Percentiles rank a stretch among this genome's conserved stretches.
Evolutionary conservation across 768 basidiomycete genomes (phyloP).

Genomic region (Fomitopsis serialis): DNA sequence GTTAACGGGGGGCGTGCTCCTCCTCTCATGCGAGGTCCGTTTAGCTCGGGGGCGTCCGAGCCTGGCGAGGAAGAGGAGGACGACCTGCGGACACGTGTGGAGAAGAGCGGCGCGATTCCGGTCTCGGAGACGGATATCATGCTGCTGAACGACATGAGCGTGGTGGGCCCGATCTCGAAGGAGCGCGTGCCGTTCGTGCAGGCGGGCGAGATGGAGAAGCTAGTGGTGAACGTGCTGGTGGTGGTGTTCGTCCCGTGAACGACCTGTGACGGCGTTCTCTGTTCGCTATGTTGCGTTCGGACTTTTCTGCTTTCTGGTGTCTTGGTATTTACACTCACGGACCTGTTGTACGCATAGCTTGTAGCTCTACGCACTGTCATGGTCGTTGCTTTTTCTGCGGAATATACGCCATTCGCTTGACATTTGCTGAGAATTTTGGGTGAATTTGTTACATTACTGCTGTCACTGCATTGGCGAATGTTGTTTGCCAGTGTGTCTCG

Average conservation of each 20-base stretch:
- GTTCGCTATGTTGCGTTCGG: background rate
- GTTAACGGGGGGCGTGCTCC: constrained; percentile 21
- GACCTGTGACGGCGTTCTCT: background rate
- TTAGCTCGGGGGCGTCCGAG: constrained; percentile 37
- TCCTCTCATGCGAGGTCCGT: constrained; percentile 40
- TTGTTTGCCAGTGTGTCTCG: no score
- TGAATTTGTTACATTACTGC: no score
- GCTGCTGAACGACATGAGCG: constrained; percentile 47
- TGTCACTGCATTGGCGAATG: no score
- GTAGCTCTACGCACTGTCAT: background rate
- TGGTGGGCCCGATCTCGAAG: constrained; percentile 44
- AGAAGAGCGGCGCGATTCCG: constrained; percentile 63
- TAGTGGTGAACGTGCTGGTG: constrained; percentile 71
- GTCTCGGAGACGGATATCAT: constrained; percentile 59
- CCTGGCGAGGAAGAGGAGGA: constrained; percentile 33
- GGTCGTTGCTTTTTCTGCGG: background rate
- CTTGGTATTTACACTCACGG: background rate
- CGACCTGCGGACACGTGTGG: constrained; percentile 47
- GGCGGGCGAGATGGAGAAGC: constrained; percentile 60
- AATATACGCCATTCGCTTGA: background rate
- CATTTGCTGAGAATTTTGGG: no score
- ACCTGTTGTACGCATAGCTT: constrained; percentile 4
- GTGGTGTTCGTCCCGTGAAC: constrained; percentile 59
- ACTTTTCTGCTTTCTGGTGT: background rate
- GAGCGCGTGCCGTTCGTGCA: constrained; percentile 63